These are phyloP conservation scores for Pholiota adiposa DNA, from an alignment of 1,284 basidiomycete genomes.

Conservation along the genomic window DNA sequence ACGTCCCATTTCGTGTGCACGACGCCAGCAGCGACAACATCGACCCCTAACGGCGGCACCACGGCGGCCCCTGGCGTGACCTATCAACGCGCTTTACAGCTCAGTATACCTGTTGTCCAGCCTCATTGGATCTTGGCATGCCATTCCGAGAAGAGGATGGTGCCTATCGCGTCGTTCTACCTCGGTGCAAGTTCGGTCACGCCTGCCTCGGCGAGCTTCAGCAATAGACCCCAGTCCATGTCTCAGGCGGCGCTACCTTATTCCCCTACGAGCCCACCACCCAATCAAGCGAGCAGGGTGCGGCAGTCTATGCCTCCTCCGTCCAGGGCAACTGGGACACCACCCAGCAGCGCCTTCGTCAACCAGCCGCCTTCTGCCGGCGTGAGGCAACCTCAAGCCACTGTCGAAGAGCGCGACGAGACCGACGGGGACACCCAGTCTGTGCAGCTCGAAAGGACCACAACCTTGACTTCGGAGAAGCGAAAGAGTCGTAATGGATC, in stretches of 20 bases:
- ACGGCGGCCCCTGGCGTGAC: slow-evolving; percentile 73
- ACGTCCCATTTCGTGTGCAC: slow-evolving; percentile 97
- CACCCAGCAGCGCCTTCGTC: slow-evolving; percentile 42
- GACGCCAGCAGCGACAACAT: slow-evolving; percentile 74
- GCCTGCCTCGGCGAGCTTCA: slow-evolving; percentile 47
- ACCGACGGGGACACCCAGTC: slow-evolving; percentile 32
- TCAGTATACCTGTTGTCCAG: slow-evolving; percentile 90
- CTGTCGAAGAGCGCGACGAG: slow-evolving; percentile 52
- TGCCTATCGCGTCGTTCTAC: slow-evolving; percentile 83
- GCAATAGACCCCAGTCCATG: slow-evolving; percentile 70
- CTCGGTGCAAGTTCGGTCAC: slow-evolving; percentile 67
- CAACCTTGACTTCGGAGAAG: slow-evolving; percentile 31
- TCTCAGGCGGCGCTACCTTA: slow-evolving; percentile 62
- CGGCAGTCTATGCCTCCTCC: slow-evolving; percentile 67
- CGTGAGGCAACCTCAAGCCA: slow-evolving; percentile 45
- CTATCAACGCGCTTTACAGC: slow-evolving; percentile 88
- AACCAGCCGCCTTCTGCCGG: slow-evolving; percentile 37
- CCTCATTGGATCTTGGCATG: slow-evolving; percentile 92
- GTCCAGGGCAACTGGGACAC: slow-evolving; percentile 41
- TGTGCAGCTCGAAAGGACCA: slow-evolving; percentile 25
- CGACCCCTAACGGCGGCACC: slow-evolving; percentile 54
- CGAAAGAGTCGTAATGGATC: slow-evolving; percentile 56
- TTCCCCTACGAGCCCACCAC: slow-evolving; percentile 39
- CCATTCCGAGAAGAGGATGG: slow-evolving; percentile 81
- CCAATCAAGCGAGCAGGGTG: slow-evolving; percentile 23